Evolutionary conservation across 345 rosid genomes (phyloP), one percentile per base, ranked within the genome.

Genomic region (Eucalyptus melliodora): DNA sequence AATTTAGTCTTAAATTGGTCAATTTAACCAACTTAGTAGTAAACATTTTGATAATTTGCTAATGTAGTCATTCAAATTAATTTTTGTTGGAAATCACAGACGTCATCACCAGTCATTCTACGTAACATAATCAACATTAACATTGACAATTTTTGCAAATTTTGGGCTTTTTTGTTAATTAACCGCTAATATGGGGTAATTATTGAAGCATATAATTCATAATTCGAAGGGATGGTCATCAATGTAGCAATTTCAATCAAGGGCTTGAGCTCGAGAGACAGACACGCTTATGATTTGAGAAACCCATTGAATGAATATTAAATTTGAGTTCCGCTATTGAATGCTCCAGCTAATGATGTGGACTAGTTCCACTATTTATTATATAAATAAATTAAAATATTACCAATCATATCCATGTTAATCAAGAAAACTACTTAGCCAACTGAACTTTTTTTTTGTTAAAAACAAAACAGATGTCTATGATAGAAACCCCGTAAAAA

Each of bases 31-130:
- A 27, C 1, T 27, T 60, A 60, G 16, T 60, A 27, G 30, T 27
- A 60, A 27, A 26, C 9, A 0, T 65, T 65, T 65, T 65, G 21
- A 65, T n/a, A 65, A n/a, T 16, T 4, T 65, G 16, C 3, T 7
- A 5, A 15, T n/a, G 3, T n/a, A n/a, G 3, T n/a, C 2, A 3
- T n/a, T 65, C 21, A 1, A 8, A 65, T 40, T 16, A 65, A n/a
- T n/a, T 65, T 65, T n/a, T 0, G 1, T 3, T 16, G 1, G 2
- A 65, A 65, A n/a, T n/a, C 17, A 4, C 0, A 0, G 0, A n/a
- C 0, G 2, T 65, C 4, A 4, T 7, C 9, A 2, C 34, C 2
- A 7, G 0, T 15, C 5, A 8, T 65, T n/a, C 3, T 65, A n/a
- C 21, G 3, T 16, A 16, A n/a, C 77, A 30, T 14, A 6, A 8